Conservation (phyloP, 2,329 filamentous ascomycete genomes). For the Diaporthe sp. region DNA sequence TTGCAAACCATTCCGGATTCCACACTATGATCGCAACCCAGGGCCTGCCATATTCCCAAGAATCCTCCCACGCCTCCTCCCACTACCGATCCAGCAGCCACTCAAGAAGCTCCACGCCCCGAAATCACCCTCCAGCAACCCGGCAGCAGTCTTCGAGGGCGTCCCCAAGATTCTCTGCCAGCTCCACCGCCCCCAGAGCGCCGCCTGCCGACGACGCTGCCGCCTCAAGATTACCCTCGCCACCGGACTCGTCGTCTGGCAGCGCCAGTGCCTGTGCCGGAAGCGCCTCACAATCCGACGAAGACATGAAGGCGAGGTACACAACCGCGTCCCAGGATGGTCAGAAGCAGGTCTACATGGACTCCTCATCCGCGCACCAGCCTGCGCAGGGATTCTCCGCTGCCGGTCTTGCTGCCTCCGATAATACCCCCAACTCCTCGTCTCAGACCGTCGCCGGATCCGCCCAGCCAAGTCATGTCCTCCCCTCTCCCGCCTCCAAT, state of each 20-base stretch:
- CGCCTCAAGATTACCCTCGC: constrained; percentile 66
- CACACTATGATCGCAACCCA: constrained; percentile 76
- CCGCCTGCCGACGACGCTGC: constrained; percentile 48
- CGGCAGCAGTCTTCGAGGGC: constrained; percentile 35
- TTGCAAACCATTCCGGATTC: constrained; percentile 80
- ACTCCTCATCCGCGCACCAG: constrained; percentile 39
- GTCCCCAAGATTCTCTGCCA: constrained; percentile 24
- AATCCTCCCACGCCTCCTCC: constrained; percentile 58
- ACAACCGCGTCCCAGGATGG: constrained; percentile 45
- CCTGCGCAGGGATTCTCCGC: constrained; percentile 44
- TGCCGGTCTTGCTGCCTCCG: constrained; percentile 39
- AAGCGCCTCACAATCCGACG: constrained; percentile 33
- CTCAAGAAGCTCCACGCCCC: constrained; percentile 46
- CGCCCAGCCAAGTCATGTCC: constrained; percentile 43
- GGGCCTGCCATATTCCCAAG: constrained; percentile 58
- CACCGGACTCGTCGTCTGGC: constrained; percentile 65
- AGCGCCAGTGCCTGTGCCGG: constrained; percentile 54
- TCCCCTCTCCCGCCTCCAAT: constrained; percentile 55
- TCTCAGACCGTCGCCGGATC: constrained; percentile 37
- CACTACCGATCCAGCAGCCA: constrained; percentile 55
- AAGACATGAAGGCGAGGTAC: constrained; percentile 42
- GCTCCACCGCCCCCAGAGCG: neutral
- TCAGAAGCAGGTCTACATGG: constrained; percentile 44
- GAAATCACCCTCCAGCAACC: constrained; percentile 46
- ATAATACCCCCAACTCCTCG: constrained; percentile 51